Evolutionary conservation across 2,329 filamentous ascomycete species (phyloP), one percentile per base, ranked within the genome.

Genomic region (Fonsecaea nubica): DNA sequence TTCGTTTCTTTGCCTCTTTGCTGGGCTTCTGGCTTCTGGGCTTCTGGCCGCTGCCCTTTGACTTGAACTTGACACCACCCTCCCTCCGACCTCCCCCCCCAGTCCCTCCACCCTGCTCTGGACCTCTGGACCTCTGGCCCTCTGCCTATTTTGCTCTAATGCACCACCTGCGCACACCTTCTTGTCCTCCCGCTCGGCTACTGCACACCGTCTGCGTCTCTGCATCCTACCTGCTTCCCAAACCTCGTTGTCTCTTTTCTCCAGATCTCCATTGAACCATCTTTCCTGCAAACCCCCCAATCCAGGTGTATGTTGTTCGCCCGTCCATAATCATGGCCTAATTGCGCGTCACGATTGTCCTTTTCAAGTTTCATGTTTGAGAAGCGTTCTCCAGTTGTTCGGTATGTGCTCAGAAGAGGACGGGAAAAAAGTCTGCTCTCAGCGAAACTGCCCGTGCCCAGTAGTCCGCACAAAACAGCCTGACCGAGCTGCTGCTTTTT

Each of bases 141-240:
- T 63, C 61, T 57, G 54, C 55, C 62, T 55, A 63, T 63, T 65
- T 33, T 67, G 68, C 68, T 69, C 68, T 70, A 70, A 70, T 70
- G 68, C 68, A 70, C 65, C 68, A 67, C 65, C 63, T 67, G 63
- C 64, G 58, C 68, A 66, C 67, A 64, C 67, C 59, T 62, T 65
- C 64, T 64, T 58, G 64, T 61, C 62, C 60, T 69, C 68, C 68
- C 68, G 68, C 68, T 70, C 68, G 68, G 68, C 68, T 70, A 70
- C 65, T 63, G 61, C 61, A 63, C 68, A 70, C 65, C 68, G 65
- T 67, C 64, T 69, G 67, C 67, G 65, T 69, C 64, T 61, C 64
- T 69, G 68, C 68, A 68, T 70, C 68, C 65, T 63, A 63, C 61
- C 40, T 70, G 68, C 68, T 69, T 68, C 68, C 53, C 58, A 65